These are phyloP conservation scores for Cladophialophora exuberans DNA, from an alignment of 2,329 filamentous ascomycete genomes.

Conservation along the genomic window DNA sequence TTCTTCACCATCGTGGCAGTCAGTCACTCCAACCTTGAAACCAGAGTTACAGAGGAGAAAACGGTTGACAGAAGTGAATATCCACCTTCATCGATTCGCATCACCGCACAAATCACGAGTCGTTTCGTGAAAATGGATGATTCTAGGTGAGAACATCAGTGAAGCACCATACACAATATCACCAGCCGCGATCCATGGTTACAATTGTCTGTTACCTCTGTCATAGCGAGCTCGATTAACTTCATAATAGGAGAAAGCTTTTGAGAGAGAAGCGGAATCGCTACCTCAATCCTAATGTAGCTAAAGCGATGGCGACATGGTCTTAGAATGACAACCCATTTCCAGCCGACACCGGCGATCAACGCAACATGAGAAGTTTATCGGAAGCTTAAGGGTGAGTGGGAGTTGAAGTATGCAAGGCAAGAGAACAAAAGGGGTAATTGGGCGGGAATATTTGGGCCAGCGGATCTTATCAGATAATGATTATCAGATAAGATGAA, in stretches of 20 bases:
- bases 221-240: not conserved
- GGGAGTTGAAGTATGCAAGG: not conserved
- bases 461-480: conserved; percentile 16
- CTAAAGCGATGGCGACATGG: not conserved
- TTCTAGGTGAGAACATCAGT: no score
- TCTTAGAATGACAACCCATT: conserved; percentile 7
- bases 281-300: not conserved
- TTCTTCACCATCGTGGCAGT: no score
- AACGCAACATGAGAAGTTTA: not conserved
- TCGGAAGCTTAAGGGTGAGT: not conserved
- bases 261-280: not conserved
- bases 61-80: no score
- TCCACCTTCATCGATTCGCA: no score
- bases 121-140: no score
- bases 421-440: not conserved
- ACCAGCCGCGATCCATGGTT: no score
- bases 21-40: no score
- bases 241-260: not conserved
- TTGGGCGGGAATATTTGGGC: not conserved
- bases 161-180: no score
- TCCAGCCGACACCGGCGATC: conserved; percentile 14
- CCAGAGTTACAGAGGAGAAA: no score
- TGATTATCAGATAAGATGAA: conserved; percentile 20
- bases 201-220: not conserved
- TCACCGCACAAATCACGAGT: no score